A percentile compares a stretch with the other conserved stretches of the same genome.
Evolutionary conservation across 352 stramenopile species (phyloP).

Genomic region (Pythium dissotocum): DNA sequence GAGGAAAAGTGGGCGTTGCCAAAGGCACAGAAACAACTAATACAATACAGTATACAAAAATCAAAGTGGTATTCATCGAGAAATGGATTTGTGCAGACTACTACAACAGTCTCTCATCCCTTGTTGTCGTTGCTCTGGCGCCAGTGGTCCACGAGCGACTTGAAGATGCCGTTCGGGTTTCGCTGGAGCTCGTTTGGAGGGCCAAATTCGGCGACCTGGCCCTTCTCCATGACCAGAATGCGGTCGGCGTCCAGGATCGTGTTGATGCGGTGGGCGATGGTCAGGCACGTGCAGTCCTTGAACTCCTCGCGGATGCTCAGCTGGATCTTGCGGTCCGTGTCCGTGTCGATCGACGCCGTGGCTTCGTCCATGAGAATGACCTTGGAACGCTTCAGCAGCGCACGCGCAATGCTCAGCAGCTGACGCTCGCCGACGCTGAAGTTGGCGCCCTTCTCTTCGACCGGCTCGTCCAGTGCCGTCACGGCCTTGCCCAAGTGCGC

Average conservation of each 20-base stretch:
- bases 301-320: constrained; percentile 44
- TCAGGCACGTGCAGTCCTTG: constrained; percentile 92
- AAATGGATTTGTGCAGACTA: not conserved
- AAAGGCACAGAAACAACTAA: not conserved
- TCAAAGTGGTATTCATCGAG: not conserved
- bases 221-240: constrained; percentile 96
- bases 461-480: constrained; percentile 69
- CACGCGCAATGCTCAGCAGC: constrained; percentile 93
- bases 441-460: constrained; percentile 91
- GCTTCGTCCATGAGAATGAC: constrained; percentile 98
- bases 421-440: constrained; percentile 94
- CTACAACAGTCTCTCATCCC: not conserved
- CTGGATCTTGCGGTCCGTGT: constrained; percentile 91
- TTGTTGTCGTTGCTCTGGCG: constrained; percentile 37
- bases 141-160: constrained; percentile 68
- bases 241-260: constrained; percentile 97
- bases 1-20: not conserved
- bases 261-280: constrained; percentile 96
- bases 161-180: constrained; percentile 61
- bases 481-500: constrained; percentile 37
- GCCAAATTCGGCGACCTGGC: constrained; percentile 91
- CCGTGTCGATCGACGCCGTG: constrained; percentile 90
- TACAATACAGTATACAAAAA: constrained; percentile 3
- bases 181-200: constrained; percentile 78
- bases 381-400: constrained; percentile 86